A percentile compares a stretch with the other conserved stretches of the same genome.
phyloP scores from a whole-genome alignment of 176 grass and related monocot genomes.

The Coix lacrymajobi region DNA sequence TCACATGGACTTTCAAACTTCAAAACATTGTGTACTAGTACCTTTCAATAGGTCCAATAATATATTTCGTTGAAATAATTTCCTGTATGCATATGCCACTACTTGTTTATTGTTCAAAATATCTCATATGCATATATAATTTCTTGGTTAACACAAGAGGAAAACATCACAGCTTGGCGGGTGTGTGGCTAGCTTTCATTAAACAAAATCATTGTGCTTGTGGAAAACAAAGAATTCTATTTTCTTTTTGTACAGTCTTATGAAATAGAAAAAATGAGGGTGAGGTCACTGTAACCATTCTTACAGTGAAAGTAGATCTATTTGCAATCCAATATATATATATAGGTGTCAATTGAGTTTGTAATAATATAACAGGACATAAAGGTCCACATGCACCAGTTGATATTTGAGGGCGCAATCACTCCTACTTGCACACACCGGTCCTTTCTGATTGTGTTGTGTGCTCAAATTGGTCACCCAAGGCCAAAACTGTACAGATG shows the following conservation, averaged over 20 bases:
- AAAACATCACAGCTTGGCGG: background rate
- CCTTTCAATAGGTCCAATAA: background rate
- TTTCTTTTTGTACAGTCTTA: background rate
- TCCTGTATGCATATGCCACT: background rate
- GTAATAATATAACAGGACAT: background rate
- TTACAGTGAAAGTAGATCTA: background rate
- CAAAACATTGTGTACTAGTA: background rate
- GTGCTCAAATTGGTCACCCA: conserved; percentile 35
- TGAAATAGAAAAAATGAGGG: background rate
- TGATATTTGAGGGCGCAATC: background rate
- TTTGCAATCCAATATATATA: background rate
- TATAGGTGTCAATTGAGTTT: background rate
- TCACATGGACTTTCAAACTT: background rate
- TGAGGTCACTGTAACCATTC: background rate
- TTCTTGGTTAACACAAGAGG: background rate
- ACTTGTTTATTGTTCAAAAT: background rate
- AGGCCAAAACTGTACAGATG: conserved; percentile 38
- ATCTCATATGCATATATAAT: background rate
- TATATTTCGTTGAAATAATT: background rate
- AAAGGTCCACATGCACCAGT: background rate
- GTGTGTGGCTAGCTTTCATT: background rate
- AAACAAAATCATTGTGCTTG: background rate
- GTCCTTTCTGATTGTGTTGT: conserved; percentile 27
- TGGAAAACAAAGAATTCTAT: background rate
- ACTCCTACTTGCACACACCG: conserved; percentile 12